Conservation (phyloP, 1,139 yeast genomes). For the Yamadazyma dendronema region DNA sequence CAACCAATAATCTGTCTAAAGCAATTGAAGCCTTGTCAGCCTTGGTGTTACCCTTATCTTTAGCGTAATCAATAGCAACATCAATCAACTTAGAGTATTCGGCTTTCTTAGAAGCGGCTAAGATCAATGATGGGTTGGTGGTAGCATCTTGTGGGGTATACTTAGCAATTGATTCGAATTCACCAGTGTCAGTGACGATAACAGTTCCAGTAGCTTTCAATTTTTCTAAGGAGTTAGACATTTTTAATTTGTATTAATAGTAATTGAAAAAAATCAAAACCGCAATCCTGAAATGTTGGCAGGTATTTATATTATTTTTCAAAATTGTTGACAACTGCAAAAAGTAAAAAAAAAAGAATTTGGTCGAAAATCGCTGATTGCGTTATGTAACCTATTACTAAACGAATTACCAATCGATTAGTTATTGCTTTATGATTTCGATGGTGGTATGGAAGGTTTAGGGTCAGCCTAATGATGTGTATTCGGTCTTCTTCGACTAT, state of each 20-base stretch:
- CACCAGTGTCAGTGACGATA: slow-evolving; percentile 99
- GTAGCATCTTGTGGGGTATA: slow-evolving; percentile 99
- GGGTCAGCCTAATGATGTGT: no score
- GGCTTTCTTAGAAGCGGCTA: slow-evolving; percentile 91
- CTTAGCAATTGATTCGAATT: slow-evolving; percentile 95
- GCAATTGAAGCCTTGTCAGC: slow-evolving; percentile 63
- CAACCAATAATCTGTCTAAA: slow-evolving; percentile 88
- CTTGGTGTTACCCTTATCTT: slow-evolving; percentile 54
- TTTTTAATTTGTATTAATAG: slow-evolving; percentile 7
- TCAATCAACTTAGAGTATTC: slow-evolving; percentile 90
- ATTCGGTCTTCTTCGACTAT: no score
- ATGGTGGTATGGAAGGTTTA: no score
- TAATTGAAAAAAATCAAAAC: background rate
- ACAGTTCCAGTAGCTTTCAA: slow-evolving; percentile 93
- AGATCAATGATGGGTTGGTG: slow-evolving; percentile 95
- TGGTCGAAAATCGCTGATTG: background rate
- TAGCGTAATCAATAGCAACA: slow-evolving; percentile 85
- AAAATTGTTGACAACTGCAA: background rate
- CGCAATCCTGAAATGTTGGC: slow-evolving; percentile 1
- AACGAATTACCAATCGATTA: background rate
- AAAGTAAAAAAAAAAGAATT: background rate
- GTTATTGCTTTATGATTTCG: background rate
- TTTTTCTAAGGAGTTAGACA: slow-evolving; percentile 80
- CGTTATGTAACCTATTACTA: background rate
- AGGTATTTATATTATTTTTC: slow-evolving; percentile 3